A percentile compares a stretch with the other conserved stretches of the same genome.
Evolutionary conservation across 2,329 filamentous ascomycete genomes (phyloP).

Genomic region (Stachybotrys chlorohalonatus): DNA sequence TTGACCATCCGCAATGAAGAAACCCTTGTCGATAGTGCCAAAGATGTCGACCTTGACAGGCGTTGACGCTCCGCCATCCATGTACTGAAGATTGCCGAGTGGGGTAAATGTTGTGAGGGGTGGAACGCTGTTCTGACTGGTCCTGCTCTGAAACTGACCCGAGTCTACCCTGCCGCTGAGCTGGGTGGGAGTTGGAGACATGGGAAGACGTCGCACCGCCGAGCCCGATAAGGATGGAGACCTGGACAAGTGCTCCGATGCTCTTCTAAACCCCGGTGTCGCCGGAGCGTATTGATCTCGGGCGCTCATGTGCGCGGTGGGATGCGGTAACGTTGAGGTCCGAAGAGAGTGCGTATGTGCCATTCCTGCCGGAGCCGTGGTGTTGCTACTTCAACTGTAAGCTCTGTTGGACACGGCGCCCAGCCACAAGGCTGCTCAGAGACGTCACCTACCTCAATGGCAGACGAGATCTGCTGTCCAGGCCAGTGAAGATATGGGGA

Average conservation of each 20-base stretch:
- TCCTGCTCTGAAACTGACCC: conserved; percentile 24
- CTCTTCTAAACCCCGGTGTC: conserved; percentile 41
- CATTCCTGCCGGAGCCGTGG: conserved; percentile 44
- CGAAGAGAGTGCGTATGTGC: conserved; percentile 36
- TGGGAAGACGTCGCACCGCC: conserved; percentile 38
- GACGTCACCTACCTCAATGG: conserved; percentile 41
- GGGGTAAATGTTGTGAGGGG: conserved; percentile 41
- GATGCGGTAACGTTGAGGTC: conserved; percentile 42
- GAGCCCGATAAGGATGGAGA: conserved; percentile 40
- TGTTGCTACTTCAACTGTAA: conserved; percentile 24
- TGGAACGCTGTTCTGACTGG: conserved; percentile 33
- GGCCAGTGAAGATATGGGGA: conserved; percentile 34
- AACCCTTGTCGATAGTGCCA: conserved; percentile 80
- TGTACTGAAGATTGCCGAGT: conserved; percentile 53
- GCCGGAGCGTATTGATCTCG: conserved; percentile 45
- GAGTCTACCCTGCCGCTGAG: conserved; percentile 42
- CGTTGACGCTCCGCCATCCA: conserved; percentile 30
- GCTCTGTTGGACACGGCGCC: neutral
- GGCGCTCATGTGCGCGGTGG: conserved; percentile 36
- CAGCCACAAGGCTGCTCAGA: neutral
- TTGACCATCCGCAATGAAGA: conserved; percentile 70
- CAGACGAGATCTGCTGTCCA: conserved; percentile 46
- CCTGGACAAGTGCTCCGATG: conserved; percentile 39
- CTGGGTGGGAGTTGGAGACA: conserved; percentile 43
- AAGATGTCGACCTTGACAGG: conserved; percentile 64